These are phyloP conservation scores for Diutina sp. DNA, from an alignment of 1,139 yeast genomes.

Conservation along the genomic window DNA sequence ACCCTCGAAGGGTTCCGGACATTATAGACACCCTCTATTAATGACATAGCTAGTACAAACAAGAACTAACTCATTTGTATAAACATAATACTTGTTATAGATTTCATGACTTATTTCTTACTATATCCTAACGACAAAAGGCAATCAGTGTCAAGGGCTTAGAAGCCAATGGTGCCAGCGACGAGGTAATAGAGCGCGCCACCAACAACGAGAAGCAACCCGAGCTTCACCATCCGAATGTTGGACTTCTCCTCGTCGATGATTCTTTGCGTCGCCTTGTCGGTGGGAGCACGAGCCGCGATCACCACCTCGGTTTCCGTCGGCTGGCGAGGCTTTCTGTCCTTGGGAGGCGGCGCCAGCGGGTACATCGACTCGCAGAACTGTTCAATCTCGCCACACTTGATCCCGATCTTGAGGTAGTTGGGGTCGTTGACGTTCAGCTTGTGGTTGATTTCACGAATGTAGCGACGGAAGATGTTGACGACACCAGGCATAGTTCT, in stretches of 20 bases:
- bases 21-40: neutral
- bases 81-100: too few relatives aligned
- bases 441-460: constrained; percentile 66
- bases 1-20: neutral
- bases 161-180: neutral
- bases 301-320: neutral
- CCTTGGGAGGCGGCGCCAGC: constrained; percentile 18
- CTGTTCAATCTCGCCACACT: constrained; percentile 81
- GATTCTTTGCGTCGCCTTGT: neutral
- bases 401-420: constrained; percentile 71
- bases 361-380: constrained; percentile 71
- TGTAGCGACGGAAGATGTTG: constrained; percentile 58
- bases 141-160: neutral
- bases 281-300: neutral
- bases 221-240: neutral
- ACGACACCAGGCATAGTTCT: constrained; percentile 71
- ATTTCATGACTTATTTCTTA: too few relatives aligned
- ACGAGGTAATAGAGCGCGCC: neutral
- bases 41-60: neutral
- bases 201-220: neutral
- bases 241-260: neutral
- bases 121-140: too few relatives aligned
- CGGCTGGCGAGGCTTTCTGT: neutral
- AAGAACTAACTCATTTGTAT: too few relatives aligned
- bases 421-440: constrained; percentile 77